Evolutionary conservation across 2,329 filamentous ascomycete species (phyloP), one percentile per base, ranked within the genome.

Genomic region (Fusarium duplospermum): DNA sequence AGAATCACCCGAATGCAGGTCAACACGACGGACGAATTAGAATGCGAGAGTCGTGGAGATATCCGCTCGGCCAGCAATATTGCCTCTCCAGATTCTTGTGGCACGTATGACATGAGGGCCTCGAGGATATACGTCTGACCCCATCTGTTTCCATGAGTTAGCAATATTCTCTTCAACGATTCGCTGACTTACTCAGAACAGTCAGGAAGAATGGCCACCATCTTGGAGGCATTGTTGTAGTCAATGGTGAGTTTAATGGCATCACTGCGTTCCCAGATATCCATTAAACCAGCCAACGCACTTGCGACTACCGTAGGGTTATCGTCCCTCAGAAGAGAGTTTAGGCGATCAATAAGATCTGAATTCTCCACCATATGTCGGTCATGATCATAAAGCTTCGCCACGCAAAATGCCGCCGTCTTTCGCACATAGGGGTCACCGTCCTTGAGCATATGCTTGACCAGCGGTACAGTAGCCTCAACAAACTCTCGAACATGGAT

Each of bases 121-220:
- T 99, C 96, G 10, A 99, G 89, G 65, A 99, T 98, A 82, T 99
- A 99, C 24, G 96, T 98, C 86, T 99, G 96, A 47, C 96, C 96
- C 96, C 96, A 99, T 88, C 94, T 97, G 75, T 69, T 64, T 60
- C 33, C 36, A 59, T 29, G 5, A 65, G 68, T 76, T 64, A 76
- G 72, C 36, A 60, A 69, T 36, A 33, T 42, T 42, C 20, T 18
- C 24, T 3, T 47, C 18, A 27, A 20, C 10, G 6, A 20, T 36
- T 56, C 24, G 22, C 36, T n/a, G 45, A 87, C 93, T 80, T 89
- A 97, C 94, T 99, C 96, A 20, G 96, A 98, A 85, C 96, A 98
- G 82, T 99, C 96, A 2, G 96, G 93, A 27, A 99, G 84, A 70
- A 99, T 98, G 50, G 96, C 95, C 38, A 98, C 95, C 87, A 99